Evolutionary conservation across 768 basidiomycete genomes (phyloP).

Genomic region (Chlorophyllum brunneum): DNA sequence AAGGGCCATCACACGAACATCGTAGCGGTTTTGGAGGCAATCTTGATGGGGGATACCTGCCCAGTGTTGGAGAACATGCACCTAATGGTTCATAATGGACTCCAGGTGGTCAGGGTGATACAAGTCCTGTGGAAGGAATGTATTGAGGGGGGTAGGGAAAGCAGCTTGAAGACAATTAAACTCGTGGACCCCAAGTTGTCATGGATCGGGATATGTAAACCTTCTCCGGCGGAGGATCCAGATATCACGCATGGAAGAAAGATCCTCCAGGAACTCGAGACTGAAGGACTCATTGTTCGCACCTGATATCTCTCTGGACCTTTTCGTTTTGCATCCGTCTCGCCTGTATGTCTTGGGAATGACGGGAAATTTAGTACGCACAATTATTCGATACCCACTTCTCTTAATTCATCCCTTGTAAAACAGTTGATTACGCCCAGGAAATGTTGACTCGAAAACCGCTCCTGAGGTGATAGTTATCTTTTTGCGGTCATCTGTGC

Average conservation of each 20-base stretch:
- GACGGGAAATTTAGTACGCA: too few relatives aligned
- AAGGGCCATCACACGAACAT: slow-evolving; percentile 9
- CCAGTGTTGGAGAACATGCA: slow-evolving; percentile 5
- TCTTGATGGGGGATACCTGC: background rate
- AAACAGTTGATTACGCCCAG: too few relatives aligned
- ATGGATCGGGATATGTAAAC: slow-evolving; percentile 7
- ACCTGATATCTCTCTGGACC: background rate
- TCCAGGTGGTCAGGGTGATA: slow-evolving; percentile 7
- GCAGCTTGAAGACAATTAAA: background rate
- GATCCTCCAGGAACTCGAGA: background rate
- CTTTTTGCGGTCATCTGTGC: too few relatives aligned
- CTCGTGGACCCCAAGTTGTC: slow-evolving; percentile 8
- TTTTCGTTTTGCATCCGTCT: too few relatives aligned
- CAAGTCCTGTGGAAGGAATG: slow-evolving; percentile 6
- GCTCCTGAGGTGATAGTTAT: too few relatives aligned
- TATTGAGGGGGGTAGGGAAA: background rate
- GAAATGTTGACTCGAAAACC: too few relatives aligned
- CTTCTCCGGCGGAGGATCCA: slow-evolving; percentile 4
- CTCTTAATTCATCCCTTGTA: too few relatives aligned
- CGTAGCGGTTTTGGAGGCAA: background rate
- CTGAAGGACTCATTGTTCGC: background rate
- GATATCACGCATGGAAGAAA: background rate
- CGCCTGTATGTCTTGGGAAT: too few relatives aligned
- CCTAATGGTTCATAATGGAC: slow-evolving; percentile 5
- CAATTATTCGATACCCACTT: too few relatives aligned